These are phyloP conservation scores for Termitomyces titanicus DNA, from an alignment of 768 basidiomycete genomes.

Conservation along the genomic window DNA sequence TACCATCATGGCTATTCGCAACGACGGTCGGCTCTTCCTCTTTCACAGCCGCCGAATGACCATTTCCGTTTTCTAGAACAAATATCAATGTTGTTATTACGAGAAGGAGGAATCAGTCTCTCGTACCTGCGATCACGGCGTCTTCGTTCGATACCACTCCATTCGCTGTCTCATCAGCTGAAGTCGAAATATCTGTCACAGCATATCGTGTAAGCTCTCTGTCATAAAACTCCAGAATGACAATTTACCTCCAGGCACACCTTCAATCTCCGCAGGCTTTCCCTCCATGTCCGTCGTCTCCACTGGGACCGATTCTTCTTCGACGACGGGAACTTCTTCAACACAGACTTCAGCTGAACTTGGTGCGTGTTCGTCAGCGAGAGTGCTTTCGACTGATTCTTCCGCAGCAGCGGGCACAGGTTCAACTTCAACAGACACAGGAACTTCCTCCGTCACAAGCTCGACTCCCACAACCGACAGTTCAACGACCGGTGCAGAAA, in stretches of 20 bases:
- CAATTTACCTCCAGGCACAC: not conserved
- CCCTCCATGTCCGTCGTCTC: not conserved
- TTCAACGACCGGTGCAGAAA: no score
- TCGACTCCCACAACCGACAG: not conserved
- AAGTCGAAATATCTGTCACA: not conserved
- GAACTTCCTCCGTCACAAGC: not conserved
- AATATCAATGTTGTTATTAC: not conserved
- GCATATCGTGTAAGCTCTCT: not conserved
- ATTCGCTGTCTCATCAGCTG: not conserved
- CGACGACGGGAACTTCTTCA: not conserved
- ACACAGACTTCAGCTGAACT: not conserved
- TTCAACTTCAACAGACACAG: not conserved
- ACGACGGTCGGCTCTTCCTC: not conserved
- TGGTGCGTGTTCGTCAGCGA: not conserved
- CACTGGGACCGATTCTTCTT: not conserved
- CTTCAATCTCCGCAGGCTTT: not conserved
- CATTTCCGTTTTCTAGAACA: not conserved
- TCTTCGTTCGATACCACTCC: not conserved
- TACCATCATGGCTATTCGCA: not conserved
- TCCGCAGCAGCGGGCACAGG: not conserved
- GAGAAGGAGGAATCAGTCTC: not conserved
- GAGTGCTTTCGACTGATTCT: not conserved
- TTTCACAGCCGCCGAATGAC: not conserved
- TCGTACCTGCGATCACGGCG: not conserved
- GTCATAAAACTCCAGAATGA: not conserved